Evolutionary conservation across 495 filamentous ascomycete species (phyloP), one percentile per base, ranked within the genome.

Genomic region (Melanomma pulvis-pyrius): DNA sequence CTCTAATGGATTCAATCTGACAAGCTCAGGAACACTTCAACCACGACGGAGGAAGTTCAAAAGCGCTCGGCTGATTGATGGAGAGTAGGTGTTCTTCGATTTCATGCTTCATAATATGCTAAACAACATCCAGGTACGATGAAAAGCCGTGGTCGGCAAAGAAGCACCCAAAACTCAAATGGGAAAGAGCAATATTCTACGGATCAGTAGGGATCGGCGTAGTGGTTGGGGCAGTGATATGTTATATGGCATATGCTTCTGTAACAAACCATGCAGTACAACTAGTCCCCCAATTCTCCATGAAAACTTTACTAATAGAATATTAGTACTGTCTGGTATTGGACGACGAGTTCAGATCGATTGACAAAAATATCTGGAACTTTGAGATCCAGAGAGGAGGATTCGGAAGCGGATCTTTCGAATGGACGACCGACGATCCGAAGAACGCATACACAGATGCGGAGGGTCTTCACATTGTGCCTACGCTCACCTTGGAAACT

Each of bases 391-490:
- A 79, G 65, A 29, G 73, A 12, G 74, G 74, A 34, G 79, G 78
- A 0, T 81, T 77, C 57, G 79, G 79, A 34, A 75, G 74, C 30
- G 79, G 79, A 17, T 74, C 72, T 12, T 81, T 80, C 52, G 79
- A 81, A 59, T 79, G 77, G 79, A 80, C 78, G 4, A 81, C 79
- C 5, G 71, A 70, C 46, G 80, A 81, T 54, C 57, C 72, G 0
- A 66, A 68, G 59, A 82, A 82, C 62, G 66, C 78, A 0, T 82
- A 76, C 61, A 74, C 73, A 8, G 77, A 80, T 53, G 71, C 41
- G 0, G 65, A 75, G 1, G 79, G 79, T 28, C 72, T 82, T 1
- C 78, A 82, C 48, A 82, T 82, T 48, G 75, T 81, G 9, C 80
- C 80, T 1, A 82, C 79, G 0, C 51, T 82, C 25, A 81, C 79